Evolutionary conservation across 805 yeast genomes (phyloP), one percentile per base, ranked within the genome.

Genomic region (Clavispora santaluciae): DNA sequence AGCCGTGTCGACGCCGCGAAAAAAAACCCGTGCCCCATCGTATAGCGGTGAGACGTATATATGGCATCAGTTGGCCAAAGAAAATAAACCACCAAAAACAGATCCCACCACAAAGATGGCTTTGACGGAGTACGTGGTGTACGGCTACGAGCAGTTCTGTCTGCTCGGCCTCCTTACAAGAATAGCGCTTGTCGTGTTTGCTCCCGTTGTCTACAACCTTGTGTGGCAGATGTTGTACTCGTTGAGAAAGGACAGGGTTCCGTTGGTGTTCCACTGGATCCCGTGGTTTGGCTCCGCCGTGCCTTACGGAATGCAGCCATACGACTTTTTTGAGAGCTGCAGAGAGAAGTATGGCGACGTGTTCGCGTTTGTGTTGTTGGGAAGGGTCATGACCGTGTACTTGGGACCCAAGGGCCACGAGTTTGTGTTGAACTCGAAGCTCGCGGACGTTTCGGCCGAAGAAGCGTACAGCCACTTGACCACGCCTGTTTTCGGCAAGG

Each of bases 401-500:
- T 71, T 93, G 55, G 99, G 98, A 37, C 97, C 98, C 54, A 86
- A 86, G 66, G 99, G 99, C 51, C 96, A 93, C 64, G 99, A 93
- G 63, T 90, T 93, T 60, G 88, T 91, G 35, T 79, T 93, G 53
- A 93, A 93, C 64, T 87, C 96, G 33, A 90, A 86, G 66, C 73
- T 85, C 40, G 78, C 81, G 22, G 95, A 88, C 54, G 98, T 90
- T 18, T 82, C 89, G 36, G 99, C 99, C 36, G 98, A 93, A 63
- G 97, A 86, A 36, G 98, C 97, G 29, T 93, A 93, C 70, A 75
- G 83, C 47, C 96, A 90, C 61, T 75, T 93, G 65, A 93, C 99
- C n/a, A 91, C 98, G n/a, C 99, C 99, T 11, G 96, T 89, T 12
- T 93, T 93, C 54, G 99, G 99, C 55, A 81, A 89, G 58, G 99